Evolutionary conservation across 2,329 filamentous ascomycete species (phyloP).

Genomic region (Colletotrichum sojae): DNA sequence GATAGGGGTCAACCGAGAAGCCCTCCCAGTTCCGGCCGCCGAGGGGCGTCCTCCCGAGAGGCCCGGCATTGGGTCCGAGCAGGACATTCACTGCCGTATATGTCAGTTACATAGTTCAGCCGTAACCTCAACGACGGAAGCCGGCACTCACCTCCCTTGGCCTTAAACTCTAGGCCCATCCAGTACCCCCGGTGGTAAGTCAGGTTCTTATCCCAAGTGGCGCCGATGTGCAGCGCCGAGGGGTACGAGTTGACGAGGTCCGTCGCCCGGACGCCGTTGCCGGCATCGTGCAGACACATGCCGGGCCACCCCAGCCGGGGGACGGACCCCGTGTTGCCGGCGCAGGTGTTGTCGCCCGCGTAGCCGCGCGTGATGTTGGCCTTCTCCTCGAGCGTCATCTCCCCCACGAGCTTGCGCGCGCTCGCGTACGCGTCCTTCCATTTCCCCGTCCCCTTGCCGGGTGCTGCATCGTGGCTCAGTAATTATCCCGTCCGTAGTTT

Average conservation of each 20-base stretch:
- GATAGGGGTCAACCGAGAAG: conserved; percentile 67
- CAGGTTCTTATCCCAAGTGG: conserved; percentile 72
- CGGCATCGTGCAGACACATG: conserved; percentile 65
- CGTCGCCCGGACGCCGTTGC: conserved; percentile 62
- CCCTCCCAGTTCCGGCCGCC: conserved; percentile 59
- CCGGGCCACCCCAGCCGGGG: conserved; percentile 62
- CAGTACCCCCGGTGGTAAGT: conserved; percentile 49
- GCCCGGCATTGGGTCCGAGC: conserved; percentile 52
- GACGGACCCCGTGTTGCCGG: conserved; percentile 62
- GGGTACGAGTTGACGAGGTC: conserved; percentile 64
- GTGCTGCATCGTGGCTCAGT: conserved; percentile 11
- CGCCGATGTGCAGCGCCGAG: conserved; percentile 62
- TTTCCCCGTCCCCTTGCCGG: conserved; percentile 7
- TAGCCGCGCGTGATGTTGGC: conserved; percentile 59
- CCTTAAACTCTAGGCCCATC: conserved; percentile 52
- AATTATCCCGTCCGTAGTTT: too few species aligned
- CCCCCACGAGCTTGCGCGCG: conserved; percentile 68
- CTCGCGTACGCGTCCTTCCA: conserved; percentile 73
- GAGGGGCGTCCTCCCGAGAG: conserved; percentile 47
- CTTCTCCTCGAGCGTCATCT: conserved; percentile 78
- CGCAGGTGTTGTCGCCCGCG: conserved; percentile 58
- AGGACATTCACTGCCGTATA: conserved; percentile 46
- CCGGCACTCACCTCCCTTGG: conserved; percentile 51
- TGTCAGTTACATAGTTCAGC: background rate
- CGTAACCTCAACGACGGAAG: rapidly evolving